Conservation (phyloP, 2,329 filamentous ascomycete species). For the Fusarium subglutinans region DNA sequence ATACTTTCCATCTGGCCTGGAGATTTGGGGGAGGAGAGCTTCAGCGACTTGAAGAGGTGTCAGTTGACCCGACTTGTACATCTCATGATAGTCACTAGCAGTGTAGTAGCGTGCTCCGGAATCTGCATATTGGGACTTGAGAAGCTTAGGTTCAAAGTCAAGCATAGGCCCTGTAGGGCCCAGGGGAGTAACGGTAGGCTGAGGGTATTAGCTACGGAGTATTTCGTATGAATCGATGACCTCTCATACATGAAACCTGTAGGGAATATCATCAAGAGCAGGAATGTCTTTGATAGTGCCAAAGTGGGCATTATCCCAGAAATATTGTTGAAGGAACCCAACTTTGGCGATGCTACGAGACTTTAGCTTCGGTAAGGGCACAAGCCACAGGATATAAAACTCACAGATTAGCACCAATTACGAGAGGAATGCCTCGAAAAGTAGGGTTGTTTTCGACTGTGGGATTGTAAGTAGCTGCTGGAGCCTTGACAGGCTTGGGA, state of each 20-base stretch:
- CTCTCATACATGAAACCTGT: slow-evolving; percentile 59
- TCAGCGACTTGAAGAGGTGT: slow-evolving; percentile 79
- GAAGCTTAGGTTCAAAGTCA: slow-evolving; percentile 54
- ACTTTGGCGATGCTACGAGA: slow-evolving; percentile 65
- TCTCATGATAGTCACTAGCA: slow-evolving; percentile 78
- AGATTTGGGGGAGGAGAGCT: slow-evolving; percentile 75
- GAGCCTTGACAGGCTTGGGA: slow-evolving; percentile 49
- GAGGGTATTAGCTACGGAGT: slow-evolving; percentile 2
- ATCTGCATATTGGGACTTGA: slow-evolving; percentile 52
- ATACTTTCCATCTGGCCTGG: slow-evolving; percentile 66
- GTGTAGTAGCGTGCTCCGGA: slow-evolving; percentile 69
- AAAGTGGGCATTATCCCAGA: slow-evolving; percentile 76
- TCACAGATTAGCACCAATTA: slow-evolving; percentile 70
- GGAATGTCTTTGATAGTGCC: slow-evolving; percentile 57
- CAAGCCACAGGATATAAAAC: slow-evolving; percentile 25
- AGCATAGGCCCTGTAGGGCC: slow-evolving; percentile 50
- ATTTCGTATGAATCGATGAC: no score
- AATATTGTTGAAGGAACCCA: slow-evolving; percentile 67
- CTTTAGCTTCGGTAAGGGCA: slow-evolving; percentile 4
- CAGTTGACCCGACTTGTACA: slow-evolving; percentile 74
- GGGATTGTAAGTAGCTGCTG: slow-evolving; percentile 50
- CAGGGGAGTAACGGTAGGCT: slow-evolving; percentile 68
- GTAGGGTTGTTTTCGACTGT: slow-evolving; percentile 70
- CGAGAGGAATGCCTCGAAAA: slow-evolving; percentile 71
- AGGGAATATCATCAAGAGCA: slow-evolving; percentile 55